Base-by-base conservation (phyloP, 768 basidiomycete species). In the Zangia roseola region DNA sequence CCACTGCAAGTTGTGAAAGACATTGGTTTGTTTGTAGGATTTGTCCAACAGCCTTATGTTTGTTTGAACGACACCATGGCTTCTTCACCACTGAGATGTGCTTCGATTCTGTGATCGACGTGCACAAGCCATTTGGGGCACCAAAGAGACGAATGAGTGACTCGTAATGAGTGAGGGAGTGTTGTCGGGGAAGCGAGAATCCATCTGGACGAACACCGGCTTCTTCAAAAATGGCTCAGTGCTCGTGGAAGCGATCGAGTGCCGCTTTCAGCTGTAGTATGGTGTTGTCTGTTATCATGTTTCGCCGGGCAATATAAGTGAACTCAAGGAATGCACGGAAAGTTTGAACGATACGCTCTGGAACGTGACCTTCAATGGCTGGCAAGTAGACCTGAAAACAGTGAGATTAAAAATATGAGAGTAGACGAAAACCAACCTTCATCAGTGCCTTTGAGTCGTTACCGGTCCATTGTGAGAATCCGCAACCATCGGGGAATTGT, bases 361-460 rank as follows among this genome's bases (percentile, higher is more conserved):
- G 37, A 9, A 50, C n/a, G 16, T 39, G 21, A 17, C 38, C 38
- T 9, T 39, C 38, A 7, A 38, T 38, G 16, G 37, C 37, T 9
- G 37, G 37, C 8, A 38, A 13, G 21, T 38, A 38, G 10, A 23
- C 20, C 37, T 38, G 21, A 10, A 10, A 37, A 3, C 38, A 31
- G 20, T 24, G 19, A 21, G n/a, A 23, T 20, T n/a, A 10, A 10
- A 42, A 9, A 12, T 8, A 16, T 33, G 26, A 10, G 9, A 26
- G 26, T 26, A 10, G 26, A 26, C 9, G 9, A 8, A 8, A 26
- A 21, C 42, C 8, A 8, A 34, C 31, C 31, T 43, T 43, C 30
- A 43, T 43, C 31, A 34, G 19, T 14, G 31, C 42, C 16, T 43
- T 43, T 23, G 43, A 35, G 24, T 25, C 65, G 43, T 71, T 60